Evolutionary conservation across 176 grass and related monocot genomes (phyloP), one percentile per base, ranked within the genome.

Genomic region (Raddia distichophylla): DNA sequence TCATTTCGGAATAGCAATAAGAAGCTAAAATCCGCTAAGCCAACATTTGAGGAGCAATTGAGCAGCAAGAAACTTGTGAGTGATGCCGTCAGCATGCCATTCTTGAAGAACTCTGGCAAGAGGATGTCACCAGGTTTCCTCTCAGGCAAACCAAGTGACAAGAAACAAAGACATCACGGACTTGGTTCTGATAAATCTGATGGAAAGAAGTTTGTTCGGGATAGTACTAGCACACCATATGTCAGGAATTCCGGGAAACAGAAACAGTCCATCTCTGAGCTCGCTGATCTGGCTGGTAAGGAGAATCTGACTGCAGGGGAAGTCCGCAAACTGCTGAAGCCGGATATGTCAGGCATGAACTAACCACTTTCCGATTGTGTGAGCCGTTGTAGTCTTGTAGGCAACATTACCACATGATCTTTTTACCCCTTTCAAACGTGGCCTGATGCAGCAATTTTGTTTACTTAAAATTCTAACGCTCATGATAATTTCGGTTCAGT

Each of bases 221-320:
- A 86, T 63, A 68, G 83, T 9, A 16, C 4, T 35, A 76, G 63
- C 53, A 73, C 71, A 13, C 78, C 87, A 37, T 93, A 91, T 83
- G 76, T 89, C 51, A 90, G 85, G 75, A 68, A 85, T 40, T 48
- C 69, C 8, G 85, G 79, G 10, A 95, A 93, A 82, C 81, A 86
- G 63, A 89, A 90, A 79, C 89, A 75, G 18, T 79, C 59, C 35
- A 80, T 74, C 5, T 34, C 70, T 44, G 85, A 95, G 81, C 90
- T 95, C 67, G 93, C 93, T 17, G 90, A 91, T 82, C 82, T 99
- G 68, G 96, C 91, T 69, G 71, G 79, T 58, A 95, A 99, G 78
- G 86, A 90, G 65, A 91, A 82, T 83, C 78, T 95, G 63, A 90
- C 50, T 19, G 89, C 85, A 45, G 83, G 80, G 44, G 96, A 99